These are phyloP conservation scores for Tieghemostelium lacteum DNA, from an alignment of 78 protist genomes.

Conservation along the genomic window DNA sequence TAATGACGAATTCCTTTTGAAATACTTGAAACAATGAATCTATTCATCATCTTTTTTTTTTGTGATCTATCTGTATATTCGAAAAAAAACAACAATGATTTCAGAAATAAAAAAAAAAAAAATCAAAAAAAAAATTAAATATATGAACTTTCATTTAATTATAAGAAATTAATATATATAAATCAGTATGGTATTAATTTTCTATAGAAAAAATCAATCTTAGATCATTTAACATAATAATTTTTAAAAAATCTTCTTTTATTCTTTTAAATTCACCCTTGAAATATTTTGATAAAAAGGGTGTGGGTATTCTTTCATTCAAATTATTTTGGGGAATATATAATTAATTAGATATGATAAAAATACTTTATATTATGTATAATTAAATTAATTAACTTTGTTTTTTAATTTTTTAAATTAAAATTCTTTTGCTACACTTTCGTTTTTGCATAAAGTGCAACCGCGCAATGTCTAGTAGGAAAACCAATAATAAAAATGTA, in stretches of 20 bases:
- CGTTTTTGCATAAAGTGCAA: background rate
- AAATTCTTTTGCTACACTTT: background rate
- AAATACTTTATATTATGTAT: too few species aligned
- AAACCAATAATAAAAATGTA: background rate
- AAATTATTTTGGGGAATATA: too few species aligned
- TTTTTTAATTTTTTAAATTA: too few species aligned
- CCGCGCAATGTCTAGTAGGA: background rate
- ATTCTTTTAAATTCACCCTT: too few species aligned
- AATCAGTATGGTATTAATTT: too few species aligned
- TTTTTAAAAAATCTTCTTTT: too few species aligned
- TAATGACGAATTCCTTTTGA: background rate
- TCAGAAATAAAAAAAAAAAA: background rate
- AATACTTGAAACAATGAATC: background rate
- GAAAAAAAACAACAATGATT: background rate
- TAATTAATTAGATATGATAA: too few species aligned
- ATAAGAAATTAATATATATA: background rate
- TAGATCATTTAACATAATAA: too few species aligned
- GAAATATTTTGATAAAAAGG: too few species aligned
- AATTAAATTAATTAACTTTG: too few species aligned
- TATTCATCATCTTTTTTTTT: background rate
- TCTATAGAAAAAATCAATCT: too few species aligned
- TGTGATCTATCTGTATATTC: background rate
- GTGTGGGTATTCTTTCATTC: too few species aligned
- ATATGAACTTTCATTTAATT: background rate
- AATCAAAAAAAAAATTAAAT: slow-evolving; percentile 9